Evolutionary conservation across 768 basidiomycete species (phyloP).

Genomic region (Pholiota microspora): DNA sequence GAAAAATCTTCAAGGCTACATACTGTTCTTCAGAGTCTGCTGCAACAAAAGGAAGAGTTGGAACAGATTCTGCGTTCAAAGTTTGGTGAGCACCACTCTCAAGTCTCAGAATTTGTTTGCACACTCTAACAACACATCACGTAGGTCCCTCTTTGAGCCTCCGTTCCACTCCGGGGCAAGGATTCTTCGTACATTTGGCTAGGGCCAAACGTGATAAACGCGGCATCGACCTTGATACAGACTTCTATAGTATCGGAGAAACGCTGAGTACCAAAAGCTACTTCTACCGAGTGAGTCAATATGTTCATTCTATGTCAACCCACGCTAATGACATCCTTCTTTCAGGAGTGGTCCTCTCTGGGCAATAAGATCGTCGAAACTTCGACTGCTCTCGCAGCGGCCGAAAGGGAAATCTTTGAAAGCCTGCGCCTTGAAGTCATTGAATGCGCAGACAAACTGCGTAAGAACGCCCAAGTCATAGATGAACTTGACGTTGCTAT

Average conservation of each 20-base stretch:
- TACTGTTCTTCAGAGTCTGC: slow-evolving; percentile 38
- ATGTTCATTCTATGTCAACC: not conserved
- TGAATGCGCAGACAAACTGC: slow-evolving; percentile 50
- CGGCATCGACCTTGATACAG: slow-evolving; percentile 42
- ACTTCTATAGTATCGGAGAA: slow-evolving; percentile 60
- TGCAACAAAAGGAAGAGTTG: slow-evolving; percentile 45
- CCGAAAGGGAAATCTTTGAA: slow-evolving; percentile 76
- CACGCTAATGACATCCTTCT: not conserved
- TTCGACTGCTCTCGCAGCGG: slow-evolving; percentile 44
- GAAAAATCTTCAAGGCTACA: slow-evolving; percentile 50
- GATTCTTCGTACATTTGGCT: slow-evolving; percentile 73
- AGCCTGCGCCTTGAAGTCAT: slow-evolving; percentile 70
- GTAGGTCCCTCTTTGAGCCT: slow-evolving; percentile 74
- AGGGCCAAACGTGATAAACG: slow-evolving; percentile 61
- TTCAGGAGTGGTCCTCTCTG: slow-evolving; percentile 72
- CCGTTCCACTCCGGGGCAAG: slow-evolving; percentile 63
- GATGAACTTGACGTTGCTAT: slow-evolving; percentile 88
- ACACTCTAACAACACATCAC: not conserved
- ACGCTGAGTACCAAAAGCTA: slow-evolving; percentile 66
- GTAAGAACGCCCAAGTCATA: slow-evolving; percentile 71
- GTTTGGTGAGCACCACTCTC: slow-evolving; percentile 52
- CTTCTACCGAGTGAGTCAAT: slow-evolving; percentile 53
- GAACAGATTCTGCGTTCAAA: slow-evolving; percentile 50
- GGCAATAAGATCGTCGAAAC: slow-evolving; percentile 67
- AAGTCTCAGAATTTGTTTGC: too few relatives aligned